These are phyloP conservation scores for Aspergillus uvarum DNA, from an alignment of 2,329 filamentous ascomycete species.

Conservation along the genomic window DNA sequence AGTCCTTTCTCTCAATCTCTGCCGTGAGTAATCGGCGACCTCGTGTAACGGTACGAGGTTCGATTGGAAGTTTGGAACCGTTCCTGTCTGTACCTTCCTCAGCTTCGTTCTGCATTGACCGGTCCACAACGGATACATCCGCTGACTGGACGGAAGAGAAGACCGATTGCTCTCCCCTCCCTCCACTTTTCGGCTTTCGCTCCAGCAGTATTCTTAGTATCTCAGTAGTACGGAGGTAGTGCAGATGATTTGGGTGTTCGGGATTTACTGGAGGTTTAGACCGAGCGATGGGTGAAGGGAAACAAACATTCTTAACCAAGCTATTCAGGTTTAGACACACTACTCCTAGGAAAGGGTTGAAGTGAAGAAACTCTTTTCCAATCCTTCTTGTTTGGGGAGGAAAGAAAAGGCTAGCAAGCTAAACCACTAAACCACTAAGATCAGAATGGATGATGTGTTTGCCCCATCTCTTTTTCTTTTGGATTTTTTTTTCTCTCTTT, in stretches of 20 bases:
- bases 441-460: too few relatives aligned
- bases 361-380: neutral
- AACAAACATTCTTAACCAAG: neutral
- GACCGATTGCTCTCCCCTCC: neutral
- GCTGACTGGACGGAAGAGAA: conserved; percentile 7
- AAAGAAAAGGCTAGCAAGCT: neutral
- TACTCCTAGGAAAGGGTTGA: neutral
- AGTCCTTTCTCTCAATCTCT: too few relatives aligned
- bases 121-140: conserved; percentile 4
- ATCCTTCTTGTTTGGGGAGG: neutral
- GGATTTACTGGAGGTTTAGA: too few relatives aligned
- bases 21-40: neutral
- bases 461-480: neutral
- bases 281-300: too few relatives aligned
- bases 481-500: neutral
- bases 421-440: neutral
- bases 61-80: neutral
- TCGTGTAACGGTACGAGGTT: neutral
- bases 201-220: neutral
- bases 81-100: too few relatives aligned
- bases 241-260: too few relatives aligned
- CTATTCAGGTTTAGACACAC: neutral
- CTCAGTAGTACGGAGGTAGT: too few relatives aligned
- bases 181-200: neutral
- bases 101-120: neutral